phyloP scores from a whole-genome alignment of 1,284 basidiomycete species.

The Caloboletus inedulis region DNA sequence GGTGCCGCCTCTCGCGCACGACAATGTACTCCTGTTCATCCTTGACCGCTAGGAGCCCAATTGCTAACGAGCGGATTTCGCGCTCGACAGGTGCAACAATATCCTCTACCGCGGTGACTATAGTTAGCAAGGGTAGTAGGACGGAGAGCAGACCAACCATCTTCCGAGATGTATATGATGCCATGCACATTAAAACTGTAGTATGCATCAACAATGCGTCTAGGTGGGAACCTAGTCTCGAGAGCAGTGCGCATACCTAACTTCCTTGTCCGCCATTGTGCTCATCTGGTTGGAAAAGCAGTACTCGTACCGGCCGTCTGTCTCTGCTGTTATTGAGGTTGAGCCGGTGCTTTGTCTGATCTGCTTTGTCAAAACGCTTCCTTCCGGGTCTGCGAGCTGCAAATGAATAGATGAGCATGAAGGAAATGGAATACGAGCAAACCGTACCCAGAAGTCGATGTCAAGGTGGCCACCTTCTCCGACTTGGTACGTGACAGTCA shows the following conservation, averaged over 20 bases:
- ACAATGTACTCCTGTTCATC: conserved; percentile 99
- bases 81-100: conserved; percentile 92
- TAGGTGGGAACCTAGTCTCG: neutral
- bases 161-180: conserved; percentile 88
- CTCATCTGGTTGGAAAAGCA: conserved; percentile 99
- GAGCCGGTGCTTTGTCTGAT: conserved; percentile 89
- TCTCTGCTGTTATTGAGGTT: conserved; percentile 81
- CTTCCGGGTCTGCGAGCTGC: conserved; percentile 79
- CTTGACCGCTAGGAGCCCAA: conserved; percentile 86
- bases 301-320: conserved; percentile 88
- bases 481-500: conserved; percentile 99
- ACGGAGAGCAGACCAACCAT: conserved; percentile 48
- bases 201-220: conserved; percentile 1
- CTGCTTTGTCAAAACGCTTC: conserved; percentile 70
- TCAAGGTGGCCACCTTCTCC: conserved; percentile 95
- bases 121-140: conserved; percentile 18
- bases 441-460: conserved; percentile 88
- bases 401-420: neutral
- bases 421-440: neutral
- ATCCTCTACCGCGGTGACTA: conserved; percentile 41
- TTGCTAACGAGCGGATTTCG: conserved; percentile 88
- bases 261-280: conserved; percentile 89
- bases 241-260: conserved; percentile 60
- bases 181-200: conserved; percentile 98
- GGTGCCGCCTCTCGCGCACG: conserved; percentile 87